Conservation (phyloP, 2,329 filamentous ascomycete species). For the Trichoderma sp. region DNA sequence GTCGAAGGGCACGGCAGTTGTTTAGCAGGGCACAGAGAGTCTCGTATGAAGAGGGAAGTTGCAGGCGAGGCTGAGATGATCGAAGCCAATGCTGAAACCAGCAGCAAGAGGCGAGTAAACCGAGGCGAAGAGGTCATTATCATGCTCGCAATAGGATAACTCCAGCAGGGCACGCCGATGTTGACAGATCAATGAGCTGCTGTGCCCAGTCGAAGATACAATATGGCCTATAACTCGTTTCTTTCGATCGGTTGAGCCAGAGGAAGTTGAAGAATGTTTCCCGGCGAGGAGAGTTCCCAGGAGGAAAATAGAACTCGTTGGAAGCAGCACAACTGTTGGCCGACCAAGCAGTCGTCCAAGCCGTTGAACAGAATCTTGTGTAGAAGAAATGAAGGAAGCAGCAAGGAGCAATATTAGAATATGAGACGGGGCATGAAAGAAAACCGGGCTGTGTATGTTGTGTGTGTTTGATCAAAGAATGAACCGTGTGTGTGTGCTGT, state of each 20-base stretch:
- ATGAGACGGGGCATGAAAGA: slow-evolving; percentile 13
- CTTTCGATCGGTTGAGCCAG: not conserved
- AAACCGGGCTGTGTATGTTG: not conserved
- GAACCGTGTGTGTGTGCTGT: slow-evolving; percentile 6
- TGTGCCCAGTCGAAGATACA: not conserved
- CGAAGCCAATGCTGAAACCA: slow-evolving; percentile 28
- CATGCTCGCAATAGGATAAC: not conserved
- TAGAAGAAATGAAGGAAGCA: not conserved
- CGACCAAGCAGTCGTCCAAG: slow-evolving; percentile 2
- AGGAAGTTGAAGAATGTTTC: not conserved
- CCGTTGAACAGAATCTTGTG: not conserved
- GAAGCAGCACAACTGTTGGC: not conserved
- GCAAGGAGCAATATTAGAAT: not conserved
- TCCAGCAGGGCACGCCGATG: not conserved
- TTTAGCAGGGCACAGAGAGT: slow-evolving; percentile 58
- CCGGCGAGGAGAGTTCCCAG: not conserved
- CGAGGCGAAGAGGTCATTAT: slow-evolving; percentile 13
- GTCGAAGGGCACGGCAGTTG: no score
- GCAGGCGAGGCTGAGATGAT: slow-evolving; percentile 34
- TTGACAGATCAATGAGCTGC: not conserved
- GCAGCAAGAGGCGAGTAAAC: slow-evolving; percentile 28
- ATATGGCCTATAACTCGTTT: not conserved
- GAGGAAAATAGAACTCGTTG: not conserved
- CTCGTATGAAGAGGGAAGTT: slow-evolving; percentile 45
- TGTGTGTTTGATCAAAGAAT: slow-evolving; percentile 22